Base-by-base conservation (phyloP, 2,329 filamentous ascomycete species). In the Talaromyces sp. region DNA sequence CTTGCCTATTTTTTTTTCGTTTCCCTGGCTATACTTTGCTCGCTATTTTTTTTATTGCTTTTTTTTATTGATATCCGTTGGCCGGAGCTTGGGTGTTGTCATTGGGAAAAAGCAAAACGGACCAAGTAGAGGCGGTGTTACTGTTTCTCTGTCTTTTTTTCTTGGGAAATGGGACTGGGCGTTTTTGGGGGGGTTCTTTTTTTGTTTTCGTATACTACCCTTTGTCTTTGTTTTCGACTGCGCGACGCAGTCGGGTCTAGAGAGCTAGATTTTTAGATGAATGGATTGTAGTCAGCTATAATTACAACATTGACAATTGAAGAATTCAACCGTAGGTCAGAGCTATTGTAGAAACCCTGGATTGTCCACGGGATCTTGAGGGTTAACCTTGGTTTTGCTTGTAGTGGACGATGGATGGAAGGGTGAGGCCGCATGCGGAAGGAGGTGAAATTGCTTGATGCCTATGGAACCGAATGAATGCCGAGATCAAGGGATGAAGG, bases 31-130 rank as follows among this genome's bases (percentile, higher is more conserved):
- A 43, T 61, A 31, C n/a, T 50, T 50, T 39, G 48, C 24, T 52
- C 54, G 22, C 56, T 45, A 41, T 31, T 58, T 37, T 31, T 48
- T 37, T 63, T 52, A 31, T 45, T 54, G 8, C 22, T 1, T 52
- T 41, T 52, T 41, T 41, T 10, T 27, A 61, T 27, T 62, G 60
- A 62, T 62, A 62, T 62, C 60, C 60, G 47, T 62, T 31, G 22
- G 60, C 43, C 33, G 60, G 60, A 62, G 60, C 50, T 62, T 19
- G 14, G 47, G 60, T 41, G 22, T 62, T 54, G n/a, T 41, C 22
- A 11, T 9, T 41, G 59, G 59, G 50, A 41, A 43, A 31, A 50
- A 54, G 39, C 35, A 41, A 50, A 61, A 62, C 19, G 37, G 60
- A 50, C 22, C 35, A 52, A 39, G 45, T 41, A 43, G 60, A 62